Base-by-base conservation (phyloP, 2,329 filamentous ascomycete species). In the Coniochaeta pulveracea region DNA sequence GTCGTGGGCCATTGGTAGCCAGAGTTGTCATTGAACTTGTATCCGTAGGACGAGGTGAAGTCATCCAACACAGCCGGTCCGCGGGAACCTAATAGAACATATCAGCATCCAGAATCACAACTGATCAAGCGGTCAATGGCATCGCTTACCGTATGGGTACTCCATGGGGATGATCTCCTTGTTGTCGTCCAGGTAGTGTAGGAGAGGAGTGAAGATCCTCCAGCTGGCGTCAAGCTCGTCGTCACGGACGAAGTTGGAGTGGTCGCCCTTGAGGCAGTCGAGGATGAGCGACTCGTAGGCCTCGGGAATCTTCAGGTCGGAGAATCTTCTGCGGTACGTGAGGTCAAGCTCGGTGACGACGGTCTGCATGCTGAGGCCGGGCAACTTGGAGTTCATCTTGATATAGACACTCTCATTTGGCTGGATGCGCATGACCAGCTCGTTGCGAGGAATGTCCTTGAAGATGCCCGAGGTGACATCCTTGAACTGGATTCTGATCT, bases 321-420 rank as follows among this genome's bases (percentile, higher is more conserved):
- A 96, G 77, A 98, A 98, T 47, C 93, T 83, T 60, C 91, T 80
- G 56, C 93, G 79, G 71, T 98, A 98, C 43, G 93, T 98, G 47
- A 98, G 76, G 55, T 98, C 91, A 39, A 98, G 82, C 67, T 98
- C 91, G 39, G 91, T 98, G 48, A 95, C 85, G 24, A 96, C 91
- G 10, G 91, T 98, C 71, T 98, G 91, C 88, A 96, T 98, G 69
- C 86, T 96, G 50, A 98, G 70, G 50, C 91, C 91, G 14, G 91
- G 93, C 38, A 98, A 72, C 72, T 98, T 98, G 19, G 89, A 96
- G 80, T 98, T 98, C 91, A 98, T 98, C 78, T 98, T 98, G 62
- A 96, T 93, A 67, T 98, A 98, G 46, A 98, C 88, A 56, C 85
- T 93, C 72, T 98, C 91, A 66, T 98, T 98, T 49, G 91, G 91